phyloP scores from a whole-genome alignment of 208 protist species.

The Trichomonas tenax region DNA sequence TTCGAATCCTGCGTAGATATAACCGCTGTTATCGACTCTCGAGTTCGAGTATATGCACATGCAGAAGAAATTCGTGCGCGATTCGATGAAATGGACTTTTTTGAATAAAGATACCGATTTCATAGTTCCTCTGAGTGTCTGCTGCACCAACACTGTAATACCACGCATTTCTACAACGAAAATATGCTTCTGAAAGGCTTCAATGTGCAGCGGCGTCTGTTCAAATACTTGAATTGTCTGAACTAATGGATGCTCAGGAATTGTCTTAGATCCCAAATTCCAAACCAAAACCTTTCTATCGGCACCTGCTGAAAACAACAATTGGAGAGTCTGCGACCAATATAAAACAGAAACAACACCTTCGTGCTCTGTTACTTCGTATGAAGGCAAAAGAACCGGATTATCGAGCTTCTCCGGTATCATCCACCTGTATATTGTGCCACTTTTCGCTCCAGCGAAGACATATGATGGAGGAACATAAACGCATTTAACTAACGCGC shows the following conservation, averaged over 20 bases:
- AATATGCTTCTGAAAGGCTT: neutral
- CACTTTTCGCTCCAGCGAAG: neutral
- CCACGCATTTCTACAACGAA: neutral
- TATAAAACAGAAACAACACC: neutral
- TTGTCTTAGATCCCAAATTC: neutral
- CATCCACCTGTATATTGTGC: neutral
- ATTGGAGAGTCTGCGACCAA: neutral
- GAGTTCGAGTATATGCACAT: conserved; percentile 6
- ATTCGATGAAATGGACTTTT: neutral
- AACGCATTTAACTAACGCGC: neutral
- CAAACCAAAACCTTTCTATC: neutral
- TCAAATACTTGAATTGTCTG: neutral
- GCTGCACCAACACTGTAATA: neutral
- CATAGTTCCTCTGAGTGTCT: neutral
- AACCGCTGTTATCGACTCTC: neutral
- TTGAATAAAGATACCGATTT: neutral
- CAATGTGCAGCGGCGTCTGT: neutral
- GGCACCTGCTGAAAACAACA: neutral
- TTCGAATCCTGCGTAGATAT: neutral
- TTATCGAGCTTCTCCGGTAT: neutral
- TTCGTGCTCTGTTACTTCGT: neutral
- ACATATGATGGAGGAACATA: neutral
- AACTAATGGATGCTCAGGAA: neutral
- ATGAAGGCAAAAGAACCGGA: neutral
- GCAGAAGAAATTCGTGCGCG: neutral